phyloP scores from a whole-genome alignment of 768 basidiomycete genomes.

The Candolleomyces efflorescens region DNA sequence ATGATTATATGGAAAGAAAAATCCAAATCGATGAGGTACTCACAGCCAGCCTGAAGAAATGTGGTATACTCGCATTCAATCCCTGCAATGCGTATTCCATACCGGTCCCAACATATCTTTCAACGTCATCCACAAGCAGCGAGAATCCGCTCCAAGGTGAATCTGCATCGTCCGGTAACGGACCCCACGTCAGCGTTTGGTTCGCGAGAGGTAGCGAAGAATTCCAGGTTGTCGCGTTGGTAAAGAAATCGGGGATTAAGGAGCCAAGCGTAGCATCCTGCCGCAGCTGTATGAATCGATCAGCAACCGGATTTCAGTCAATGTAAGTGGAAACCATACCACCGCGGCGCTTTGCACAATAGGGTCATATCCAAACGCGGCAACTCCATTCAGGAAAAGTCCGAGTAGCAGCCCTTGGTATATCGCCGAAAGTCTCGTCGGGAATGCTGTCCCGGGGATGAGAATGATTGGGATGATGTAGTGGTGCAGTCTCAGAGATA shows the following conservation, averaged over 20 bases:
- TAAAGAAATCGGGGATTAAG: slow-evolving; percentile 64
- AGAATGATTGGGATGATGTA: slow-evolving; percentile 75
- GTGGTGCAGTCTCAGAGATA: slow-evolving; percentile 75
- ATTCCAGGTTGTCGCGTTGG: slow-evolving; percentile 69
- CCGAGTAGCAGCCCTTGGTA: slow-evolving; percentile 82
- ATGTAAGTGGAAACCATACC: slow-evolving; percentile 37
- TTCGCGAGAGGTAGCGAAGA: slow-evolving; percentile 46
- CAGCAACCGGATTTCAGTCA: background rate
- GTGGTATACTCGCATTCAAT: slow-evolving; percentile 56
- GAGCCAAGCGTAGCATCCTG: slow-evolving; percentile 71
- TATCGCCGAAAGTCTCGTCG: slow-evolving; percentile 73
- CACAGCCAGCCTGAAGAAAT: slow-evolving; percentile 79
- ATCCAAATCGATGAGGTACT: slow-evolving; percentile 34
- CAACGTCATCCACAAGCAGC: slow-evolving; percentile 83
- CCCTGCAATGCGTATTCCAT: slow-evolving; percentile 68
- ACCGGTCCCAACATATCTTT: slow-evolving; percentile 66
- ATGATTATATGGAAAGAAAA: too few species aligned
- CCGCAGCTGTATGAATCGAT: slow-evolving; percentile 44
- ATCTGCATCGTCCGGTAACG: slow-evolving; percentile 26
- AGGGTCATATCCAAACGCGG: slow-evolving; percentile 75
- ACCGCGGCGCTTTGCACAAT: slow-evolving; percentile 73
- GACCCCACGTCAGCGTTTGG: slow-evolving; percentile 56
- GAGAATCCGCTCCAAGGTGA: slow-evolving; percentile 71
- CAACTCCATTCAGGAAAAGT: slow-evolving; percentile 75
- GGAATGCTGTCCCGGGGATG: slow-evolving; percentile 76